Base-by-base conservation (phyloP, 2,329 filamentous ascomycete species). In the Pestalotiopsis sp. region DNA sequence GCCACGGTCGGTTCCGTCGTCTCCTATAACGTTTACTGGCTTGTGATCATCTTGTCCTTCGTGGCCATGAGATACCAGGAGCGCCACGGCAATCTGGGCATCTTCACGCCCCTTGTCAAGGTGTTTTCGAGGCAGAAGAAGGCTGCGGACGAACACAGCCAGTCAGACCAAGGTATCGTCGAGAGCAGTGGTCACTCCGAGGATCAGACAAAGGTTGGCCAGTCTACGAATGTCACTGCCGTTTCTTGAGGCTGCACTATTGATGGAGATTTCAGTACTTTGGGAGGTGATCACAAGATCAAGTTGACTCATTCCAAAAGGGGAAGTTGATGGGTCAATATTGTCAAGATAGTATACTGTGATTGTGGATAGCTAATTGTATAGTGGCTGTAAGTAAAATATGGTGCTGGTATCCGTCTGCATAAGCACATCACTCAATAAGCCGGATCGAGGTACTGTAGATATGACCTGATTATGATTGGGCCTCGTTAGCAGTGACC, bases 11-110 rank as follows among this genome's bases (percentile, higher is more conserved):
- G 94, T 65, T 95, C 93, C 1, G 92, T 97, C 72, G 90, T 97
- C 71, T 90, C 92, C 1, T 97, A 97, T 83, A 97, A 96, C 78
- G 69, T 95, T 17, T 97, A 97, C 83, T 97, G 94, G 94, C 81
- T 96, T 65, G 84, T 83, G 9, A 85, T 93, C 72, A 93, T 94
- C 68, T 70, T 84, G 17, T 86, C 85, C 4, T 93, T 95, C 77
- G 70, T 89, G 14, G 72, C 82, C 41, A 86, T 95, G 84, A 85
- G 91, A 57, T 93, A 89, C 81, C 87, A 87, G 71, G 93, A 96
- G 81, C 76, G 79, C 45, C 84, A 83, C 70, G 85, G 86, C 11
- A 83, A 81, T 70, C 2, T 52, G 6, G 45, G 45, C 11, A n/a
- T 52, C n/a, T 52, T 52, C 17, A 52, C 45, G 14, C 45, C 45